These are phyloP conservation scores for Nakaseomyces kungkrabaensis DNA, from an alignment of 1,139 yeast genomes.

Conservation along the genomic window DNA sequence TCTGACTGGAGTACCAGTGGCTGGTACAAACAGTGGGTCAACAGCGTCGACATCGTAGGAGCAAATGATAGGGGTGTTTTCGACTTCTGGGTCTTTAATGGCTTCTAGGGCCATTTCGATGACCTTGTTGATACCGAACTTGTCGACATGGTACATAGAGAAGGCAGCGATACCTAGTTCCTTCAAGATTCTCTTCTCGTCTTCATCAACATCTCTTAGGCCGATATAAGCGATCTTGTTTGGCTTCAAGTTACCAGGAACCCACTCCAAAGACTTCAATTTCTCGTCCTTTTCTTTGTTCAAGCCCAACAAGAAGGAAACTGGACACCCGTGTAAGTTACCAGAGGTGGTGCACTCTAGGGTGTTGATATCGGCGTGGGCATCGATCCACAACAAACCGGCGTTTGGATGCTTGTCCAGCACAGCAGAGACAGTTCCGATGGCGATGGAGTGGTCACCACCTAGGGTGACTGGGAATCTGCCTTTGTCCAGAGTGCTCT, in stretches of 20 bases:
- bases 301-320: slow-evolving; percentile 78
- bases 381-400: slow-evolving; percentile 92
- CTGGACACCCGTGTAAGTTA: slow-evolving; percentile 94
- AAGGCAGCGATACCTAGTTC: slow-evolving; percentile 73
- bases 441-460: slow-evolving; percentile 95
- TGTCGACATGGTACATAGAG: slow-evolving; percentile 94
- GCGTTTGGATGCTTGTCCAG: slow-evolving; percentile 75
- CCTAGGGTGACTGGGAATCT: slow-evolving; percentile 79
- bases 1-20: slow-evolving; percentile 96
- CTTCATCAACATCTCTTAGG: slow-evolving; percentile 82
- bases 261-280: slow-evolving; percentile 74
- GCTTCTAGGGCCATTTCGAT: slow-evolving; percentile 82
- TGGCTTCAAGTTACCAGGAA: slow-evolving; percentile 54
- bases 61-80: slow-evolving; percentile 68
- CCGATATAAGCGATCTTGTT: slow-evolving; percentile 85
- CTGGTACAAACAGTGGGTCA: slow-evolving; percentile 90
- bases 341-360: slow-evolving; percentile 83
- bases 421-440: slow-evolving; percentile 85
- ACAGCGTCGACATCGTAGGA: slow-evolving; percentile 96
- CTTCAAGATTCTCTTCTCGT: slow-evolving; percentile 65
- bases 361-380: slow-evolving; percentile 94
- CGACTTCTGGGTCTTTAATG: slow-evolving; percentile 51
- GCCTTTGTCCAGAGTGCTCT: slow-evolving; percentile 36
- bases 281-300: slow-evolving; percentile 40
- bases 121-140: slow-evolving; percentile 84